These are phyloP conservation scores for Fistulifera pelliculosa DNA, from an alignment of 108 stramenopile genomes.

Conservation along the genomic window DNA sequence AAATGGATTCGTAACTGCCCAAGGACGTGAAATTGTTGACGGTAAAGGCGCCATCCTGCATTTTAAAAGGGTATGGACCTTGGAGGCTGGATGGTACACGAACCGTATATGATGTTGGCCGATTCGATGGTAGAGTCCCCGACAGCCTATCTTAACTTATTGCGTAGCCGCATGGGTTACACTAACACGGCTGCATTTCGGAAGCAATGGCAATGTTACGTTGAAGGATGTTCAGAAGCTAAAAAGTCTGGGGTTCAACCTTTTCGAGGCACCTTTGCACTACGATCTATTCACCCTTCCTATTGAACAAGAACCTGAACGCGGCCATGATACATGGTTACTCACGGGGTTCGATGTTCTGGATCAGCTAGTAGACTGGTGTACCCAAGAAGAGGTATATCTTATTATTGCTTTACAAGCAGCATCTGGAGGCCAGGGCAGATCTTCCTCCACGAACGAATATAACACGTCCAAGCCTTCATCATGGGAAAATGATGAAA, in stretches of 20 bases:
- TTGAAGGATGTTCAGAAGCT: not conserved
- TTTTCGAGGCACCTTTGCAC: not conserved
- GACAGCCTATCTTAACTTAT: not conserved
- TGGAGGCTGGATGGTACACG: slow-evolving; percentile 2
- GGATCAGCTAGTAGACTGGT: not conserved
- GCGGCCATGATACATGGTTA: slow-evolving; percentile 1
- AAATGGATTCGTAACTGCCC: not conserved
- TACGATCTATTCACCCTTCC: slow-evolving; percentile 2
- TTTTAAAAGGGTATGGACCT: not conserved
- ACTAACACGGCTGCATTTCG: not conserved
- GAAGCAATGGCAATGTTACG: not conserved
- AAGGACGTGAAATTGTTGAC: not conserved
- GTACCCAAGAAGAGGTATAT: not conserved
- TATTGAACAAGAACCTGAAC: not conserved
- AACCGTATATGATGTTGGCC: slow-evolving; percentile 4
- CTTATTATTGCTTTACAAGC: not conserved
- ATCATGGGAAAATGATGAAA: not conserved
- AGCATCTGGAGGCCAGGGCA: not conserved
- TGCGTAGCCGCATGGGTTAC: not conserved
- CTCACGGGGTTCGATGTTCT: not conserved
- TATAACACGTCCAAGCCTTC: not conserved
- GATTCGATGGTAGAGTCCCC: not conserved
- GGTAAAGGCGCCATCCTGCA: not conserved
- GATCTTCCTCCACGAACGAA: not conserved
- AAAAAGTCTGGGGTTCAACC: not conserved